phyloP scores from a whole-genome alignment of 768 basidiomycete genomes.

The Butyriboletus loyo region DNA sequence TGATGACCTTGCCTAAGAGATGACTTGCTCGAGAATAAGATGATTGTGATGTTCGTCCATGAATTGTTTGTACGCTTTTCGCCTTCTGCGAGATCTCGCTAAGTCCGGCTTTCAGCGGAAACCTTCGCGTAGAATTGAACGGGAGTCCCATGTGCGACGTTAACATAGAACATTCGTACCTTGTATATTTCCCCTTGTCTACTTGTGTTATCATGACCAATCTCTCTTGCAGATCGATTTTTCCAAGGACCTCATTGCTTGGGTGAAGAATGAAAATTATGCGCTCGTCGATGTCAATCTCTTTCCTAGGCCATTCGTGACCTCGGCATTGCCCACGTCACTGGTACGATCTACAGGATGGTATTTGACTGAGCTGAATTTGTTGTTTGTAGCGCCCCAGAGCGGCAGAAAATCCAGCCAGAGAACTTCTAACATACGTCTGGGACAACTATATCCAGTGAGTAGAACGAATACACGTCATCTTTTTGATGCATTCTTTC shows the following conservation, averaged over 20 bases:
- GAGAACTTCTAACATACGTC: conserved; percentile 71
- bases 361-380: background rate
- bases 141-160: conserved; percentile 70
- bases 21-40: conserved; percentile 74
- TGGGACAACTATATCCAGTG: conserved; percentile 98
- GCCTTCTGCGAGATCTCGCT: background rate
- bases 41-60: conserved; percentile 85
- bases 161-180: conserved; percentile 76
- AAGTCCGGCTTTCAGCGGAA: conserved; percentile 56
- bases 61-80: conserved; percentile 70
- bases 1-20: conserved; percentile 41
- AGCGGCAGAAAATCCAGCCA: conserved; percentile 43
- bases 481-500: background rate
- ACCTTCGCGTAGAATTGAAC: conserved; percentile 79
- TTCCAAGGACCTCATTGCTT: conserved; percentile 73
- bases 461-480: conserved; percentile 25
- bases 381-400: conserved; percentile 36
- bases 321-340: conserved; percentile 21
- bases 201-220: background rate
- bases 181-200: conserved; percentile 46
- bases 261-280: conserved; percentile 67
- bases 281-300: conserved; percentile 87
- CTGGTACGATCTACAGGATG: conserved; percentile 29
- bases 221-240: conserved; percentile 73
- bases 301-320: conserved; percentile 53